Conservation (phyloP, 192 early-diverging fungal species). For the Globomyces pollinis-pini region DNA sequence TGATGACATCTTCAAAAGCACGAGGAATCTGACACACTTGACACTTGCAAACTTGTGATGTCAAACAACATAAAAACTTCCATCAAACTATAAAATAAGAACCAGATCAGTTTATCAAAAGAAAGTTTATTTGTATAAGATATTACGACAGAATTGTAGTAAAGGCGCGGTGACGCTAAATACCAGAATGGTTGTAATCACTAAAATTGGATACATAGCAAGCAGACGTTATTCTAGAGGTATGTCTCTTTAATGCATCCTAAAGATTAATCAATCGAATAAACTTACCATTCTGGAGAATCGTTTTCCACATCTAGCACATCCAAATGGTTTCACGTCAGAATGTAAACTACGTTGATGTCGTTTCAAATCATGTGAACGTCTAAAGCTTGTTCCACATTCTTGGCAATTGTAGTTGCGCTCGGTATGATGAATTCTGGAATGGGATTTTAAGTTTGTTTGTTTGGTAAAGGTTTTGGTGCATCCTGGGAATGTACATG, state of each 20-base stretch:
- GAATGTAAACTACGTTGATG: constrained; percentile 40
- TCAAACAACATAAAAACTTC: too few relatives aligned
- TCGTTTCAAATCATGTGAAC: constrained; percentile 46
- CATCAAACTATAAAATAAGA: too few relatives aligned
- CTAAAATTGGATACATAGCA: constrained; percentile 19
- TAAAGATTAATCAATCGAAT: neutral
- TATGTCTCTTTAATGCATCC: constrained; percentile 38
- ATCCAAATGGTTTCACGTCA: constrained; percentile 41
- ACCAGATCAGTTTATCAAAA: too few relatives aligned
- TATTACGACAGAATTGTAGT: too few relatives aligned
- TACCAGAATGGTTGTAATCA: constrained; percentile 4
- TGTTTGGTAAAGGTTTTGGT: constrained; percentile 30
- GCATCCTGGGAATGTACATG: constrained; percentile 28
- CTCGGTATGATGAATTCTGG: constrained; percentile 35
- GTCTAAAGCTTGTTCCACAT: constrained; percentile 37
- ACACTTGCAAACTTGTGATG: neutral
- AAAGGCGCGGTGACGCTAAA: too few relatives aligned
- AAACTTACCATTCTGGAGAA: constrained; percentile 39
- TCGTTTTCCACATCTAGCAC: constrained; percentile 37
- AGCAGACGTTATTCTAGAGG: constrained; percentile 19
- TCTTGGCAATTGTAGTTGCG: constrained; percentile 33
- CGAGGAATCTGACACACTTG: neutral
- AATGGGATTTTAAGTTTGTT: constrained; percentile 37
- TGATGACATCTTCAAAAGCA: too few relatives aligned
- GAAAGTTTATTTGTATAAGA: too few relatives aligned